These are phyloP conservation scores for Cladosporium halotolerans DNA, from an alignment of 2,329 filamentous ascomycete species.

Conservation along the genomic window DNA sequence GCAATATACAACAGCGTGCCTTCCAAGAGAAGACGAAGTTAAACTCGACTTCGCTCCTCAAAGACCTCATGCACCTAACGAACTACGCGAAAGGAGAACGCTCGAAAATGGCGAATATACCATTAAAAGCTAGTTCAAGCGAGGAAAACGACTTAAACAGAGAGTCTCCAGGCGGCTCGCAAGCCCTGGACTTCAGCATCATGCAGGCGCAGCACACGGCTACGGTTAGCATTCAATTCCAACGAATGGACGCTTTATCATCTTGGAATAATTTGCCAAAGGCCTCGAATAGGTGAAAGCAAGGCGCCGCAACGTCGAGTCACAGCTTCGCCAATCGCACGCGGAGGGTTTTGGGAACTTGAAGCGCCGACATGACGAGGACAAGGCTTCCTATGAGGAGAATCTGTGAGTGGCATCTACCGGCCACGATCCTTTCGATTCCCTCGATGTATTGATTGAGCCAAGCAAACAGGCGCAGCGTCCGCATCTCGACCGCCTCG, in stretches of 20 bases:
- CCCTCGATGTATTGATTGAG: background rate
- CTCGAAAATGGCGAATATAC: too few species aligned
- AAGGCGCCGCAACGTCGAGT: conserved; percentile 2
- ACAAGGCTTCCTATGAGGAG: background rate
- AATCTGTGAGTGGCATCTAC: background rate
- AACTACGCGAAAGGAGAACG: too few species aligned
- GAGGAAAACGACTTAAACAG: background rate
- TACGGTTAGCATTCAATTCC: too few species aligned
- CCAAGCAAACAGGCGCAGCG: conserved; percentile 1
- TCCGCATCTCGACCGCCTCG: conserved; percentile 20
- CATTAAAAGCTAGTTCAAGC: too few species aligned
- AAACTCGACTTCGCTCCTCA: background rate
- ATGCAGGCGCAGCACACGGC: too few species aligned
- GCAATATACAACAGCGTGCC: background rate
- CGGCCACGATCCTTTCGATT: too few species aligned
- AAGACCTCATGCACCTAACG: background rate
- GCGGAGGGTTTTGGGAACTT: background rate
- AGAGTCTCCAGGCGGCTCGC: background rate
- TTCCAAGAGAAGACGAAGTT: background rate
- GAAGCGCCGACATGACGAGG: background rate
- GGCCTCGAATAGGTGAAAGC: background rate
- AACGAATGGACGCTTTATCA: too few species aligned
- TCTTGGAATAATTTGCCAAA: background rate
- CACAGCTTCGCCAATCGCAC: conserved; percentile 1
- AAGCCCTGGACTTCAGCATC: background rate